phyloP scores from a whole-genome alignment of 2,329 filamentous ascomycete species.

The Sporothrix schenckii region DNA sequence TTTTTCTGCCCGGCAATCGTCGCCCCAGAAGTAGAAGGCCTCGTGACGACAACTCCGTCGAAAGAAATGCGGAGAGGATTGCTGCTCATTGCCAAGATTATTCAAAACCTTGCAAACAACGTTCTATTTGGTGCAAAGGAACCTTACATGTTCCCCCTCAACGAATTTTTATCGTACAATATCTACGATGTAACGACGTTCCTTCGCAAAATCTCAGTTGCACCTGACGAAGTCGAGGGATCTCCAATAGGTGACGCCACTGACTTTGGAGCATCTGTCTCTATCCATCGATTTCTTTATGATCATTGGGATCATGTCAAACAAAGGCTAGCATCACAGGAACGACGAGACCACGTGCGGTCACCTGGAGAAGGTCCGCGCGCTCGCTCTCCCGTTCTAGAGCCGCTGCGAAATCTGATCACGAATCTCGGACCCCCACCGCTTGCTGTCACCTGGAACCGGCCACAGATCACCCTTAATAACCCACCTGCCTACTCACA shows the following conservation, averaged over 20 bases:
- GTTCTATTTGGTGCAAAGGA: conserved; percentile 73
- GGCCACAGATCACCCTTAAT: conserved; percentile 66
- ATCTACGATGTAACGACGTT: conserved; percentile 70
- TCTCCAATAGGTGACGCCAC: conserved; percentile 55
- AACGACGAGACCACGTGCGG: conserved; percentile 59
- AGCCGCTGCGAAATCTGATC: conserved; percentile 64
- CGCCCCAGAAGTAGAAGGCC: conserved; percentile 67
- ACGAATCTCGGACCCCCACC: conserved; percentile 68
- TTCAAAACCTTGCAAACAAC: conserved; percentile 73
- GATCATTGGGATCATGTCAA: conserved; percentile 72
- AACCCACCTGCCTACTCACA: conserved; percentile 66
- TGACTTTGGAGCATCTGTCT: conserved; percentile 72
- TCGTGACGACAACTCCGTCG: conserved; percentile 63
- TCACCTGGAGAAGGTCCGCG: conserved; percentile 58
- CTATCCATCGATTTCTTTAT: conserved; percentile 69
- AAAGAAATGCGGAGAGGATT: conserved; percentile 71
- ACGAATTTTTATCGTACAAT: conserved; percentile 68
- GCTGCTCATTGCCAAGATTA: conserved; percentile 69
- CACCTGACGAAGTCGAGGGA: conserved; percentile 52
- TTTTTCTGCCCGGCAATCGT: conserved; percentile 76
- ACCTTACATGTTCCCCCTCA: conserved; percentile 71
- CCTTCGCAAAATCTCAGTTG: conserved; percentile 67
- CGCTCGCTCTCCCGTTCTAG: conserved; percentile 59
- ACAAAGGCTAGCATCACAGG: conserved; percentile 63
- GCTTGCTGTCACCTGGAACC: conserved; percentile 69